phyloP scores from a whole-genome alignment of 2,329 filamentous ascomycete genomes.

The Trichoderma sp. region DNA sequence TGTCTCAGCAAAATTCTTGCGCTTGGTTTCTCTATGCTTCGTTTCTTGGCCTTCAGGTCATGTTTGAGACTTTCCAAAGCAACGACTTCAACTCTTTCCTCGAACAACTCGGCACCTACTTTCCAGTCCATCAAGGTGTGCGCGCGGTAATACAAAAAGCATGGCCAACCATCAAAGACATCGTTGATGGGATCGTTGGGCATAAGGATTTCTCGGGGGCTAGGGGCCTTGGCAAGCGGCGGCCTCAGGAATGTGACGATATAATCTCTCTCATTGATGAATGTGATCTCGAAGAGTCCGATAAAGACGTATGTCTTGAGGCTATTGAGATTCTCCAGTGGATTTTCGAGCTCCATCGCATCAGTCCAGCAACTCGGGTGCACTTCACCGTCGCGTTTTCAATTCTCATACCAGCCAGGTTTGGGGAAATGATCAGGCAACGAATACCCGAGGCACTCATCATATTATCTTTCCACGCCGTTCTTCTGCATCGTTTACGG shows the following conservation, averaged over 20 bases:
- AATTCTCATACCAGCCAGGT: conserved; percentile 28
- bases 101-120: conserved; percentile 32
- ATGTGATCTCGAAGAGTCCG: neutral
- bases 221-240: neutral
- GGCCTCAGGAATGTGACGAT: neutral
- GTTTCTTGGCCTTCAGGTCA: conserved; percentile 40
- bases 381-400: conserved; percentile 24
- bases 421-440: conserved; percentile 36
- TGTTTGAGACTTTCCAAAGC: conserved; percentile 41
- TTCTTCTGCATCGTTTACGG: conserved; percentile 39
- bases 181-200: neutral
- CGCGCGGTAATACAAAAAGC: conserved; percentile 31
- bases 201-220: neutral
- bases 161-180: conserved; percentile 24
- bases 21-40: conserved; percentile 38
- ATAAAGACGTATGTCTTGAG: conserved; percentile 18
- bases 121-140: conserved; percentile 38
- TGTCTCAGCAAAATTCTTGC: conserved; percentile 29
- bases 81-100: conserved; percentile 33
- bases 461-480: conserved; percentile 43
- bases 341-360: conserved; percentile 20
- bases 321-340: conserved; percentile 22
- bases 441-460: conserved; percentile 40
- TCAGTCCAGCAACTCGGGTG: neutral
- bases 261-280: neutral